Base-by-base conservation (phyloP, 2,329 filamentous ascomycete species). In the Nigrospora oryzae region DNA sequence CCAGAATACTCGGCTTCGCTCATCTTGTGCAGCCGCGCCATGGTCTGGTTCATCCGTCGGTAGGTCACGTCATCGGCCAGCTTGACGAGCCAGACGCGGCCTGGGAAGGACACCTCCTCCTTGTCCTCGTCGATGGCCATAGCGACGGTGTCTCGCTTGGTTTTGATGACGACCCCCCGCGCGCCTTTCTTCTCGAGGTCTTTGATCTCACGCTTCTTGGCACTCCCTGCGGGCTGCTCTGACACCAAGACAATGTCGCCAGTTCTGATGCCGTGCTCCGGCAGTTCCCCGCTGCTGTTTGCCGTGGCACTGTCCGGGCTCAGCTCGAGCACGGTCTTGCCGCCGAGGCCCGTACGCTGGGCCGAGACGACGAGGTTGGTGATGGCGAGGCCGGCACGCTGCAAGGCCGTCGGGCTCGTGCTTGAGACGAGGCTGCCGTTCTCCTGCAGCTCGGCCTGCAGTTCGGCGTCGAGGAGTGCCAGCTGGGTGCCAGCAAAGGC, bases 271-370 rank as follows among this genome's bases (percentile, higher is more conserved):
- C 85, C 86, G 68, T 91, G 86, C 59, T 88, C 83, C 1, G 83
- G 82, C 16, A 91, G 67, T 50, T 81, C 78, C 1, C 70, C 64
- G 16, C 57, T 46, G 13, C 53, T 50, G 6, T 51, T 48, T 28
- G 49, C 73, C 2, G 84, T 76, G 1, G 89, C 86, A n/a, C 78
- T 67, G 57, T 96, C 91, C 0, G 80, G 70, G 14, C 69, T 68
- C 1, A 98, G 79, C 62, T 96, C 90, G 4, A 96, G 69, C 2
- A 98, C 84, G 0, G 87, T 89, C 51, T 89, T 86, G n/a, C 93
- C 93, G 14, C 90, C 93, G 34, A 96, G 73, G 0, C 93, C 93
- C 0, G 93, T 98, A 30, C 90, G 83, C 59, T 86, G 86, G 15
- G 85, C 83, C 11, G 76, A 71, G 32, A 95, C 69, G 31, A 78